phyloP scores from a whole-genome alignment of 768 basidiomycete genomes.

The Termitomyces sp. region DNA sequence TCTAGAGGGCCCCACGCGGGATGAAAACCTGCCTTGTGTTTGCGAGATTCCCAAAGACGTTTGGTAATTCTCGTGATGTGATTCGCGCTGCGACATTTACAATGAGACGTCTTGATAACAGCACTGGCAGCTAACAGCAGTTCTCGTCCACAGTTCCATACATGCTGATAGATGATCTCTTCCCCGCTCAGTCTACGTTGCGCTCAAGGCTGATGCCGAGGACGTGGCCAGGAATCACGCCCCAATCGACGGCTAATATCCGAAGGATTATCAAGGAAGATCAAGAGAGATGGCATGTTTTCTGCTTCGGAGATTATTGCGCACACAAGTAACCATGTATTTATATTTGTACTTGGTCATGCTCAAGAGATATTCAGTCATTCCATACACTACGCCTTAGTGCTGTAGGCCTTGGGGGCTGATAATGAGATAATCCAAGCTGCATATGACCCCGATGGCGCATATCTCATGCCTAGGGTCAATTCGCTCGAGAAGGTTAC shows the following conservation, averaged over 20 bases:
- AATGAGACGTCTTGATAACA: no score
- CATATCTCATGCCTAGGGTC: slow-evolving; percentile 16
- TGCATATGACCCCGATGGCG: slow-evolving; percentile 23
- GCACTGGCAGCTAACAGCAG: background rate
- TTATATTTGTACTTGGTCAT: no score
- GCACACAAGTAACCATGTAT: slow-evolving; percentile 31
- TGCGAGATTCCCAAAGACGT: no score
- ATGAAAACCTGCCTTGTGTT: no score
- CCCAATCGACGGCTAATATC: slow-evolving; percentile 24
- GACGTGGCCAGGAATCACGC: slow-evolving; percentile 26
- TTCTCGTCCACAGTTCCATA: no score
- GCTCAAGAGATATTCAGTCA: slow-evolving; percentile 13
- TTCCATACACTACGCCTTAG: slow-evolving; percentile 19
- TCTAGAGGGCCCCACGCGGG: no score
- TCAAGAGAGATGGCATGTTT: slow-evolving; percentile 41
- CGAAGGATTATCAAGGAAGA: slow-evolving; percentile 37
- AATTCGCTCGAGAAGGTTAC: slow-evolving; percentile 37
- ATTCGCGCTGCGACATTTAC: no score
- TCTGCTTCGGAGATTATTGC: slow-evolving; percentile 30
- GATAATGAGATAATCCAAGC: slow-evolving; percentile 21
- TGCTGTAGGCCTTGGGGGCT: slow-evolving; percentile 20
- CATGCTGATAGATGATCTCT: slow-evolving; percentile 15
- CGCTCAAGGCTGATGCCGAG: slow-evolving; percentile 20
- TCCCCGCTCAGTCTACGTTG: slow-evolving; percentile 22
- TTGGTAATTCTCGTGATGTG: no score